phyloP scores from a whole-genome alignment of 345 rosid genomes.

The Lepidium aucheri region DNA sequence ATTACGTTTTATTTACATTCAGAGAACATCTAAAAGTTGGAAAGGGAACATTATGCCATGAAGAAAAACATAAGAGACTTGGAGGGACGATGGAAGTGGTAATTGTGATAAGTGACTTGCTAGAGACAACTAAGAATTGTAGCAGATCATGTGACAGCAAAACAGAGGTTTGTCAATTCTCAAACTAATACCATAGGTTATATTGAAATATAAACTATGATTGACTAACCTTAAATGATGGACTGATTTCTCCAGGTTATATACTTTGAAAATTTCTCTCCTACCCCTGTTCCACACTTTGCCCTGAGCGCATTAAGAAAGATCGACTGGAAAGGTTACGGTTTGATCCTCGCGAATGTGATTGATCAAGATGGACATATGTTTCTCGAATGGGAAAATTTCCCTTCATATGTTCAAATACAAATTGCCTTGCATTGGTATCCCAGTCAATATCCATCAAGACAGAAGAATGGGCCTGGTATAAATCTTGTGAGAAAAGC shows the following conservation, averaged over 20 bases:
- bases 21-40: slow-evolving; percentile 76
- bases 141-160: slow-evolving; percentile 32
- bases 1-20: slow-evolving; percentile 9
- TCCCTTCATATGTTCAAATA: slow-evolving; percentile 45
- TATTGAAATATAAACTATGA: background rate
- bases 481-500: slow-evolving; percentile 48
- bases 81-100: slow-evolving; percentile 63
- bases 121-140: slow-evolving; percentile 38
- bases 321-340: slow-evolving; percentile 84
- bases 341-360: slow-evolving; percentile 43
- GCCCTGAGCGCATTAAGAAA: slow-evolving; percentile 48
- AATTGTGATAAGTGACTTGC: slow-evolving; percentile 48
- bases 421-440: slow-evolving; percentile 62
- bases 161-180: slow-evolving; percentile 54
- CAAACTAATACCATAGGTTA: background rate
- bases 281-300: slow-evolving; percentile 39
- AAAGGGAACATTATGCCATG: slow-evolving; percentile 44
- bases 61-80: slow-evolving; percentile 35
- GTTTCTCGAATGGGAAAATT: slow-evolving; percentile 61
- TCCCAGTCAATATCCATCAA: slow-evolving; percentile 54
- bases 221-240: slow-evolving; percentile 1
- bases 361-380: slow-evolving; percentile 40
- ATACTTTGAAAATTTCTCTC: slow-evolving; percentile 63
- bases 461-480: slow-evolving; percentile 38
- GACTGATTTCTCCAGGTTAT: slow-evolving; percentile 51